These are phyloP conservation scores for Didymella sp. DNA, from an alignment of 2,329 filamentous ascomycete genomes.

Conservation along the genomic window DNA sequence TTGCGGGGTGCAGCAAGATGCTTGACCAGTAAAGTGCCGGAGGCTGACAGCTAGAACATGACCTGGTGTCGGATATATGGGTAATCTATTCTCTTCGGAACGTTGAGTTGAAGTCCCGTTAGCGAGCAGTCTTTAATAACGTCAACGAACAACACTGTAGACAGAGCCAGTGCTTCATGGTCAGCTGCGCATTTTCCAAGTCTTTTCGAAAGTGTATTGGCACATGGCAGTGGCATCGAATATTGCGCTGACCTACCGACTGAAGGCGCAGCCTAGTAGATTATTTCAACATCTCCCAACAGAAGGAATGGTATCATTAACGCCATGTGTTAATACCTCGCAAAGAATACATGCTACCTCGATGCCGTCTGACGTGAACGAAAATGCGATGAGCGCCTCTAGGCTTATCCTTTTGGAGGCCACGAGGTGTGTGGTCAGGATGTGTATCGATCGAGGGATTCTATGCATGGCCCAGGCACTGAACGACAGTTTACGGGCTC, in stretches of 20 bases:
- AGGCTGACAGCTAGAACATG: conserved; percentile 4
- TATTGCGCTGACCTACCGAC: conserved; percentile 1
- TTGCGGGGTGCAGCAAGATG: conserved; percentile 8
- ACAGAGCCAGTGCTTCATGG: background rate
- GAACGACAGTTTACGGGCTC: background rate
- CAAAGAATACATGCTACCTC: background rate
- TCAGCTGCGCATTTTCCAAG: conserved; percentile 9
- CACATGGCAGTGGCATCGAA: background rate
- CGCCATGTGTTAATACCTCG: background rate
- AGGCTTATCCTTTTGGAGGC: background rate
- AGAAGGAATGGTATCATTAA: background rate
- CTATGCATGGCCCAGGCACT: background rate
- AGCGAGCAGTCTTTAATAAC: conserved; percentile 23
- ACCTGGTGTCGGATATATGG: conserved; percentile 11
- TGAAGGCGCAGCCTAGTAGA: background rate
- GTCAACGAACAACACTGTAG: background rate
- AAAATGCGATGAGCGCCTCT: background rate
- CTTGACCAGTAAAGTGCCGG: conserved; percentile 11
- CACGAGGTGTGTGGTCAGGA: background rate
- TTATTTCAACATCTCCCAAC: background rate
- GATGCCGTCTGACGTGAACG: background rate
- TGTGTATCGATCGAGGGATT: background rate
- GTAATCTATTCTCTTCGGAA: conserved; percentile 32
- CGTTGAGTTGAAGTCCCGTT: conserved; percentile 23
- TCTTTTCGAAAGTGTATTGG: background rate